A percentile compares a stretch with the other conserved stretches of the same genome.
Conservation (phyloP, 495 filamentous ascomycete species). For the Penicillium coffeae region DNA sequence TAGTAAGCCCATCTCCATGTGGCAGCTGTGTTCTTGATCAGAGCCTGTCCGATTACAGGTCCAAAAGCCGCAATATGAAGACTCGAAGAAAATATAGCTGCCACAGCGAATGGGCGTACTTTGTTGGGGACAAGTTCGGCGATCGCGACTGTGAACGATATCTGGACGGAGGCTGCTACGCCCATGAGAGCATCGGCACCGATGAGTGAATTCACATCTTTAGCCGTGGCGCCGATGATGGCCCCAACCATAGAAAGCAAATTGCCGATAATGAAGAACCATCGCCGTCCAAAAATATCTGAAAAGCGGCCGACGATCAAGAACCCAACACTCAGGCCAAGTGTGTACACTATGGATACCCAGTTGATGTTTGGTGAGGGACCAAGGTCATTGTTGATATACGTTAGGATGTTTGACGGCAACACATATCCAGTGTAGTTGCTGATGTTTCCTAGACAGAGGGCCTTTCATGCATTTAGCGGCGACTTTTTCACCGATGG, state of each 20-base stretch:
- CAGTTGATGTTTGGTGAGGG: conserved; percentile 33
- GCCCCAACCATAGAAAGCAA: conserved; percentile 39
- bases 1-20: conserved; percentile 47
- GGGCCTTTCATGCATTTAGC: too few relatives aligned
- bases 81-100: conserved; percentile 33
- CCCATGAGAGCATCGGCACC: conserved; percentile 32
- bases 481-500: too few relatives aligned
- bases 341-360: conserved; percentile 33
- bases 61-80: conserved; percentile 41
- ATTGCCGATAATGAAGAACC: conserved; percentile 44
- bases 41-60: conserved; percentile 33
- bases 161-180: conserved; percentile 32
- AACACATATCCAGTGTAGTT: conserved; percentile 1
- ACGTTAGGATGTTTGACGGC: conserved; percentile 7
- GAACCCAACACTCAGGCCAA: conserved; percentile 24
- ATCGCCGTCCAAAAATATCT: conserved; percentile 54
- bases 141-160: conserved; percentile 34
- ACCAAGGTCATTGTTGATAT: conserved; percentile 27
- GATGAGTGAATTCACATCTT: conserved; percentile 42
- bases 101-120: conserved; percentile 32
- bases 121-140: conserved; percentile 45
- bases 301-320: conserved; percentile 45
- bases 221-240: conserved; percentile 42
- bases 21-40: conserved; percentile 30
- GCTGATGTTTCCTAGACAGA: not conserved